Evolutionary conservation across 805 yeast species (phyloP), one percentile per base, ranked within the genome.

Genomic region (Jamesozyma jinghongensis): DNA sequence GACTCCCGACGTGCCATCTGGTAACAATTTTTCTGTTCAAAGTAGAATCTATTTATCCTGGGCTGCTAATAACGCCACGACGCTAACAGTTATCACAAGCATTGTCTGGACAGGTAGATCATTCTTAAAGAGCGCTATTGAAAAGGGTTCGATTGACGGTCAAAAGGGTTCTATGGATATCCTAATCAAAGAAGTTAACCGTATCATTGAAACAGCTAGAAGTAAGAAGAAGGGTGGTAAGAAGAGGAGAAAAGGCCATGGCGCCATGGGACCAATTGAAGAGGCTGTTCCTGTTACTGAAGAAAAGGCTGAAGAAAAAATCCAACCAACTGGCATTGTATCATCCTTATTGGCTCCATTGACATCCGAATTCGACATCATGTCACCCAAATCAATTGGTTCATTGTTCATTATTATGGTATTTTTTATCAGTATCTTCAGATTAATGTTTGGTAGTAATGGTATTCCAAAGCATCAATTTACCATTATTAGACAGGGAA

Each of bases 1-100:
- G 22, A 77, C 85, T 0, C 88, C 87, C 0, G 87, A 81, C 59
- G 85, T 81, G 10, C 88, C 88, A 0, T 75, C 80, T 29, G 94
- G 94, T 10, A 71, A 69, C 45, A 70, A 79, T 1, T 84, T 84
- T 51, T 68, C 71, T 31, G 83, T 82, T 2, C 67, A 70, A 34
- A 78, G 88, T 1, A 69, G 71, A 30, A 67, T 77, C 18, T 75
- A 68, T 53, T 51, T 82, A 5, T 69, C 73, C n/a, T 84, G 94
- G 94, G 67, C 61, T 12, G 67, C 67, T 10, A 62, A 65, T 36
- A 78, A 79, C 53, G 38, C 61, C 2, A 79, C 90, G 1, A 64
- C 60, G 19, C 40, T 84, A 16, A 66, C 66, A 27, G 73, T 80
- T 14, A 66, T 75, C 3, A 80, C 83, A 1, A 69, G 63, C 37